Evolutionary conservation across 129 eudicot species (phyloP).

Genomic region (Flaveria brownii): DNA sequence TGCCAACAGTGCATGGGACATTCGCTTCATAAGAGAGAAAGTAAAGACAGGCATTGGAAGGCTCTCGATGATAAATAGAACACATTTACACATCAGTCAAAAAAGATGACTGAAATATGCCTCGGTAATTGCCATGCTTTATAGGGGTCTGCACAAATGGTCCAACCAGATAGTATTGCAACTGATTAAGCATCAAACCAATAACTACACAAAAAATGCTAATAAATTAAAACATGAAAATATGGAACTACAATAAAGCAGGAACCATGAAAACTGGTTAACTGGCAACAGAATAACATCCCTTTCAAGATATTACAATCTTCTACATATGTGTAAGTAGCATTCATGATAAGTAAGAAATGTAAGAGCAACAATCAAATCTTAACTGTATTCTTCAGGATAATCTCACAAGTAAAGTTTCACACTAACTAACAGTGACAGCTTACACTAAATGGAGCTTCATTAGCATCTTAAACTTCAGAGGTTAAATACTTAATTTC

Average conservation of each 20-base stretch:
- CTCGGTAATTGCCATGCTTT: not conserved
- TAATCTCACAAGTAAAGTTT: not conserved
- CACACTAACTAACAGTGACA: not conserved
- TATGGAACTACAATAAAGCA: too few relatives aligned
- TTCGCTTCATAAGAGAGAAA: not conserved
- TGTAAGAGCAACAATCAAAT: conserved; percentile 4
- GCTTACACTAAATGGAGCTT: conserved; percentile 4
- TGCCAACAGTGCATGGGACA: not conserved
- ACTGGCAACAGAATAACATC: not conserved
- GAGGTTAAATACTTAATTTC: too few relatives aligned
- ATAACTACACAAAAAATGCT: not conserved
- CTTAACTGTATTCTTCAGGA: not conserved
- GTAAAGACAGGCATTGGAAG: not conserved
- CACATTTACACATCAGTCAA: not conserved
- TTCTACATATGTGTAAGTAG: not conserved
- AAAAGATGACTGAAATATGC: not conserved
- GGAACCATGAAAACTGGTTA: too few relatives aligned
- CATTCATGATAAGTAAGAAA: not conserved
- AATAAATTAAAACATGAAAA: not conserved
- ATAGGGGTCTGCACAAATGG: not conserved
- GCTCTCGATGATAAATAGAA: not conserved
- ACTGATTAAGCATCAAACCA: conserved; percentile 5
- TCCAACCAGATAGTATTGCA: not conserved
- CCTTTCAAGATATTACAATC: not conserved
- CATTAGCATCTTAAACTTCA: too few relatives aligned